These are phyloP conservation scores for Pseudomicrostroma phylloplanum DNA, from an alignment of 1,284 basidiomycete species.

Conservation along the genomic window DNA sequence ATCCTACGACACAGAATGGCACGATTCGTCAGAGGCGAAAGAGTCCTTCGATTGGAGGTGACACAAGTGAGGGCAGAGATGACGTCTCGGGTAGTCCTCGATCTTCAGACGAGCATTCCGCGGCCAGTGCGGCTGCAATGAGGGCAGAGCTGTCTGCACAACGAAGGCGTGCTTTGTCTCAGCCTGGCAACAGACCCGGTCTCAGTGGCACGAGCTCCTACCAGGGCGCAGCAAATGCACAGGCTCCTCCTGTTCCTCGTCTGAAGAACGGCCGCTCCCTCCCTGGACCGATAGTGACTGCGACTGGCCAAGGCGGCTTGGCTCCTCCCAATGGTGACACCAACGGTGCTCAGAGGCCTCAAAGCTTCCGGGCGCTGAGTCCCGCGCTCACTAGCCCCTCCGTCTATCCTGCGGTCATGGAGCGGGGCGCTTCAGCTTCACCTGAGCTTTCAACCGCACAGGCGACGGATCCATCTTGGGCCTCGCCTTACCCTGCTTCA, in stretches of 20 bases:
- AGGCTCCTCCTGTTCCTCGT: conserved; percentile 1
- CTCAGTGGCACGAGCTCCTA: background rate
- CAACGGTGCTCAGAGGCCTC: background rate
- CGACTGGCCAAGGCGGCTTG: too few species aligned
- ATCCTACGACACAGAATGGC: conserved; percentile 17
- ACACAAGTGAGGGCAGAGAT: background rate
- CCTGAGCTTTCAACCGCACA: background rate
- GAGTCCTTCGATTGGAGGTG: background rate
- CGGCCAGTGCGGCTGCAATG: background rate
- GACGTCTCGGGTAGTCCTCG: background rate
- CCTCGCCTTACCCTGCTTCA: background rate
- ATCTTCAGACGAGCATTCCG: too few species aligned
- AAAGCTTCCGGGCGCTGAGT: background rate
- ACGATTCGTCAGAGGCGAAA: conserved; percentile 34
- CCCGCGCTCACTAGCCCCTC: conserved; percentile 1
- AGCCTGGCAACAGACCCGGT: too few species aligned
- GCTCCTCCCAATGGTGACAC: background rate
- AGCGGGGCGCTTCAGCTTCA: background rate
- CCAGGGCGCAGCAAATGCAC: background rate
- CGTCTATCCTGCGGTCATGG: conserved; percentile 12
- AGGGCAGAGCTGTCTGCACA: background rate
- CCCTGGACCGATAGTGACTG: background rate
- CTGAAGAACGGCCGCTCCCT: background rate
- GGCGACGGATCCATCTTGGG: background rate
- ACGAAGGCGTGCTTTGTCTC: too few species aligned